phyloP scores from a whole-genome alignment of 2,329 filamentous ascomycete genomes.

The Xylaria sp. region DNA sequence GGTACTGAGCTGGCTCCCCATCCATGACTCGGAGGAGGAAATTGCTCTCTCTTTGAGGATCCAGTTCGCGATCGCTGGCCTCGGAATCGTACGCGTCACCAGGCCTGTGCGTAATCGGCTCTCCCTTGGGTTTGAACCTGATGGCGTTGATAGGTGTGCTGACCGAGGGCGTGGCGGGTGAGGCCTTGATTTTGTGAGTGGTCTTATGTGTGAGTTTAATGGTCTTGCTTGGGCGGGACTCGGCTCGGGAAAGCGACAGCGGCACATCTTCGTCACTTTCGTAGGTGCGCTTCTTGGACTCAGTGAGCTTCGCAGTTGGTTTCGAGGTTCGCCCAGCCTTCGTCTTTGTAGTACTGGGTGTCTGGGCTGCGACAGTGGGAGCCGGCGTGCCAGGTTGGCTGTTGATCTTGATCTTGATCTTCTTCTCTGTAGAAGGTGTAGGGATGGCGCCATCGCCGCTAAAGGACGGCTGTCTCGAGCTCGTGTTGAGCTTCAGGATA shows the following conservation, averaged over 20 bases:
- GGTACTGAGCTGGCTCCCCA: slow-evolving; percentile 85
- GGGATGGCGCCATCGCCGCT: slow-evolving; percentile 42
- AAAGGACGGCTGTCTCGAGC: slow-evolving; percentile 46
- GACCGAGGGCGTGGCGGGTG: slow-evolving; percentile 46
- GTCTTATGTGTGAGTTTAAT: slow-evolving; percentile 67
- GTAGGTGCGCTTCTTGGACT: slow-evolving; percentile 70
- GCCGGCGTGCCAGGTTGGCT: slow-evolving; percentile 49
- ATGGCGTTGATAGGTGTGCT: slow-evolving; percentile 54
- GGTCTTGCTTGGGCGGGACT: slow-evolving; percentile 59
- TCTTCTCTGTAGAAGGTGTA: slow-evolving; percentile 48
- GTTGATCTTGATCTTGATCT: slow-evolving; percentile 56
- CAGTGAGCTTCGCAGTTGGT: slow-evolving; percentile 66
- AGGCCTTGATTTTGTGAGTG: slow-evolving; percentile 51
- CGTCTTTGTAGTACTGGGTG: slow-evolving; percentile 57
- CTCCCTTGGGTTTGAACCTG: slow-evolving; percentile 74
- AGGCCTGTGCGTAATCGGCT: slow-evolving; percentile 73
- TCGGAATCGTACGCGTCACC: slow-evolving; percentile 98
- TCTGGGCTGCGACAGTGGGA: slow-evolving; percentile 41
- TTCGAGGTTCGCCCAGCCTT: slow-evolving; percentile 71
- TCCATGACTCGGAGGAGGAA: slow-evolving; percentile 90
- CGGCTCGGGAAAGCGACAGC: slow-evolving; percentile 50
- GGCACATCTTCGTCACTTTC: slow-evolving; percentile 63
- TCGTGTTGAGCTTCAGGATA: slow-evolving; percentile 50
- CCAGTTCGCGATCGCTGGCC: slow-evolving; percentile 86
- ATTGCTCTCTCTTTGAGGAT: slow-evolving; percentile 89